phyloP scores from a whole-genome alignment of 257 asterid species.

The Solanum pimpinellifolium region DNA sequence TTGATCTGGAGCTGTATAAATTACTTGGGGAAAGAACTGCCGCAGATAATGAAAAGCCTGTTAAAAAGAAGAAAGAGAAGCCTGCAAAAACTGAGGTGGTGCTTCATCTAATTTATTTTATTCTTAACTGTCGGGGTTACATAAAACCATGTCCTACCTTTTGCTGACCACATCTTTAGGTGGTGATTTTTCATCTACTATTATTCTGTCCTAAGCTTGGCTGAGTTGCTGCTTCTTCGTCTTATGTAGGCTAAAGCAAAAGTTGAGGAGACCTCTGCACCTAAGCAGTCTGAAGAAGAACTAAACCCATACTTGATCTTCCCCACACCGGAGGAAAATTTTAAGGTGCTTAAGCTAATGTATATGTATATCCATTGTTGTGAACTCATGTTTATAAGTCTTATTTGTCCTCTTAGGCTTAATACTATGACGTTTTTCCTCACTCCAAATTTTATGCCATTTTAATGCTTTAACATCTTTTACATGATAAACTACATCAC shows the following conservation, averaged over 20 bases:
- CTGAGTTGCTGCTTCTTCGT: background rate
- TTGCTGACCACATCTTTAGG: background rate
- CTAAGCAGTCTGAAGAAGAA: slow-evolving; percentile 73
- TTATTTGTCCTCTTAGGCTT: background rate
- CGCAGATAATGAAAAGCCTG: slow-evolving; percentile 77
- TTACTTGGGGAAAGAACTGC: slow-evolving; percentile 84
- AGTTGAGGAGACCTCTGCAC: slow-evolving; percentile 42
- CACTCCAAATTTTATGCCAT: background rate
- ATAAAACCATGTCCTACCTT: background rate
- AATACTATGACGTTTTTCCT: background rate
- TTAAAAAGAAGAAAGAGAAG: slow-evolving; percentile 90
- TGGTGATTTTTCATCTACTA: background rate
- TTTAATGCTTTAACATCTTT: background rate
- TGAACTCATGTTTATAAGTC: background rate
- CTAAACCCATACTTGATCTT: slow-evolving; percentile 66
- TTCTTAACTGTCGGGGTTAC: background rate
- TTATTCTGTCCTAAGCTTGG: background rate
- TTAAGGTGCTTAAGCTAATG: slow-evolving; percentile 35
- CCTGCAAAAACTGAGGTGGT: slow-evolving; percentile 58
- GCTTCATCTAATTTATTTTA: background rate
- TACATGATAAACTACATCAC: background rate
- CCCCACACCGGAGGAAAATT: slow-evolving; percentile 78
- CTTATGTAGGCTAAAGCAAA: slow-evolving; percentile 42
- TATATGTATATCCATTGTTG: background rate
- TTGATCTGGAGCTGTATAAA: slow-evolving; percentile 54